A percentile compares a stretch with the other conserved stretches of the same genome.
These are phyloP conservation scores for Ogataea corticis DNA, from an alignment of 805 yeast species.

Conservation along the genomic window DNA sequence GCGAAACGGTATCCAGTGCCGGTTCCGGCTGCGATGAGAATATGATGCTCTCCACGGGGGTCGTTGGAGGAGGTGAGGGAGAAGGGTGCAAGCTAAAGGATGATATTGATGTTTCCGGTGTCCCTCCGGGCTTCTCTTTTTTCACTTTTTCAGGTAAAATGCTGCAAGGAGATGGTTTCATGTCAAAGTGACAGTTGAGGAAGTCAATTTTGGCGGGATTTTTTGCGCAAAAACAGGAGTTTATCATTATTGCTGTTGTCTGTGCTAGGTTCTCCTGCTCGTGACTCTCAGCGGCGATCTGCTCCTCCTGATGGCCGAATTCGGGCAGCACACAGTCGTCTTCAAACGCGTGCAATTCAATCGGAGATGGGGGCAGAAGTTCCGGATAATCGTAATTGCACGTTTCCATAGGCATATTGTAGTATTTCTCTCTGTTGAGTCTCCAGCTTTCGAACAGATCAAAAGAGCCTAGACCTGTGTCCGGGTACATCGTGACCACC, in stretches of 20 bases:
- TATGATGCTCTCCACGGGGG: too few species aligned
- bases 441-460: slow-evolving; percentile 6
- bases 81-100: too few species aligned
- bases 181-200: slow-evolving; percentile 5
- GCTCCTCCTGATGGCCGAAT: slow-evolving; percentile 5
- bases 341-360: slow-evolving; percentile 11
- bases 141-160: background rate
- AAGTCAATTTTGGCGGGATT: slow-evolving; percentile 1
- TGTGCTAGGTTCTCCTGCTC: slow-evolving; percentile 1
- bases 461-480: slow-evolving; percentile 1
- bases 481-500: slow-evolving; percentile 8
- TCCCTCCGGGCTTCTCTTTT: background rate
- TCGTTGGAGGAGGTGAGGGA: too few species aligned
- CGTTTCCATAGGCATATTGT: background rate
- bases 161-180: slow-evolving; percentile 1
- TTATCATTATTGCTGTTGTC: slow-evolving; percentile 4
- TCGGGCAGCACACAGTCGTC: slow-evolving; percentile 8
- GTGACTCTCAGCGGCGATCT: slow-evolving; percentile 5
- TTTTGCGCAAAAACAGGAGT: slow-evolving; percentile 5
- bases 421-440: background rate
- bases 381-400: slow-evolving; percentile 5
- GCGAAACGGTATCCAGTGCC: background rate
- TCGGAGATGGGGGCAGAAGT: slow-evolving; percentile 14
- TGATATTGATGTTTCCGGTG: background rate
- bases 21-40: too few species aligned